These are phyloP conservation scores for Oryza punctata DNA, from an alignment of 176 grass and related monocot species.

Conservation along the genomic window DNA sequence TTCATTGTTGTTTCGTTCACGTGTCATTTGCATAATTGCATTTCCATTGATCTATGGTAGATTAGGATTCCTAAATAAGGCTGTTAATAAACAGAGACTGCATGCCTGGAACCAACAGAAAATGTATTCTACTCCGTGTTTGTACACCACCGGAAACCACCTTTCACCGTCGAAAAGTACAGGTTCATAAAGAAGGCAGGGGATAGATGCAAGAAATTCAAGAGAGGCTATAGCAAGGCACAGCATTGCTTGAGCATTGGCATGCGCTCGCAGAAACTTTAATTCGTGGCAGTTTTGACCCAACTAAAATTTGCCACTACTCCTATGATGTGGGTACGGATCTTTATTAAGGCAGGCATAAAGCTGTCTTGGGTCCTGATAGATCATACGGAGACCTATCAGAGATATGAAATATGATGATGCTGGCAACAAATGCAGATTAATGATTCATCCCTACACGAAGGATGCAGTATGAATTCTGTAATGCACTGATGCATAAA, in stretches of 20 bases:
- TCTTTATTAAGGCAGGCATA: constrained; percentile 27
- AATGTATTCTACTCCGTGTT: not conserved
- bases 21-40: not conserved
- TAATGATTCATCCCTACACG: not conserved
- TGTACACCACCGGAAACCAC: not conserved
- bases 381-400: constrained; percentile 9
- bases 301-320: constrained; percentile 10
- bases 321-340: constrained; percentile 2
- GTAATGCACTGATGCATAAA: not conserved
- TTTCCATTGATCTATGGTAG: not conserved
- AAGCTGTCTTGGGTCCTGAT: constrained; percentile 24
- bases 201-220: constrained; percentile 26
- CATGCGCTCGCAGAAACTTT: constrained; percentile 23
- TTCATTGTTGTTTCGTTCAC: not conserved
- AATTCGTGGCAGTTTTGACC: constrained; percentile 32
- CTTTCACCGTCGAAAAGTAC: not conserved
- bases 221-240: not conserved
- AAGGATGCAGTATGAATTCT: not conserved
- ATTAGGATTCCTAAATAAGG: not conserved
- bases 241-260: constrained; percentile 9
- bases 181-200: not conserved
- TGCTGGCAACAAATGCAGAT: not conserved
- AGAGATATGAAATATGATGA: constrained; percentile 25
- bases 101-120: not conserved
- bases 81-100: not conserved